A percentile compares a stretch with the other conserved stretches of the same genome.
These are phyloP conservation scores for Silene noctiflora DNA, from an alignment of 179 eudicot genomes.

Conservation along the genomic window DNA sequence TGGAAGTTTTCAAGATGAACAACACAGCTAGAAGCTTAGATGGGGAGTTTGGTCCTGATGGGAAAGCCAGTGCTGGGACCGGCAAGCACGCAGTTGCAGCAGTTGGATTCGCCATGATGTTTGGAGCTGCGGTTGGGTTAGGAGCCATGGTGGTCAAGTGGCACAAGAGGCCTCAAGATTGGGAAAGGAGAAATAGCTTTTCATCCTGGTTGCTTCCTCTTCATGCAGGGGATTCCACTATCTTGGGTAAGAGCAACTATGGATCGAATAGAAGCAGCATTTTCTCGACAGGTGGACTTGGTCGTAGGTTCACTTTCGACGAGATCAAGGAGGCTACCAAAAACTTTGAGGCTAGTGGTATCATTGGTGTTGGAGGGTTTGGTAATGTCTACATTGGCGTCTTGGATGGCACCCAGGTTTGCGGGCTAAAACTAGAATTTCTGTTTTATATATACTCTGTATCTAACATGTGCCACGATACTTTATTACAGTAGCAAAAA, in stretches of 20 bases:
- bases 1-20: slow-evolving; percentile 47
- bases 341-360: slow-evolving; percentile 53
- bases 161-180: slow-evolving; percentile 49
- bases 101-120: slow-evolving; percentile 54
- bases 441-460: too few species aligned
- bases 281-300: slow-evolving; percentile 62
- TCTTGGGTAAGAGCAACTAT: slow-evolving; percentile 42
- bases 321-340: slow-evolving; percentile 74
- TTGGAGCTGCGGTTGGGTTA: slow-evolving; percentile 42
- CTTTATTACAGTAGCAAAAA: too few species aligned
- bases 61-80: slow-evolving; percentile 11
- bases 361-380: slow-evolving; percentile 90
- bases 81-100: slow-evolving; percentile 36
- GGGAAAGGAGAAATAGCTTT: slow-evolving; percentile 47
- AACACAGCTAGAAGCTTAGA: slow-evolving; percentile 40
- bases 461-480: too few species aligned
- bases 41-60: slow-evolving; percentile 44
- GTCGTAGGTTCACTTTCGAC: slow-evolving; percentile 60
- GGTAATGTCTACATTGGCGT: slow-evolving; percentile 75
- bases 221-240: slow-evolving; percentile 37
- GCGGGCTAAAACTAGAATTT: neutral
- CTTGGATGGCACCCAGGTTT: slow-evolving; percentile 56
- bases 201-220: slow-evolving; percentile 49
- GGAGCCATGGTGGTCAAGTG: slow-evolving; percentile 53
- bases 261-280: slow-evolving; percentile 57